Percentiles rank a stretch among this genome's conserved stretches.
phyloP scores from a whole-genome alignment of 768 basidiomycete species.

The Stropharia rugosoannulata region DNA sequence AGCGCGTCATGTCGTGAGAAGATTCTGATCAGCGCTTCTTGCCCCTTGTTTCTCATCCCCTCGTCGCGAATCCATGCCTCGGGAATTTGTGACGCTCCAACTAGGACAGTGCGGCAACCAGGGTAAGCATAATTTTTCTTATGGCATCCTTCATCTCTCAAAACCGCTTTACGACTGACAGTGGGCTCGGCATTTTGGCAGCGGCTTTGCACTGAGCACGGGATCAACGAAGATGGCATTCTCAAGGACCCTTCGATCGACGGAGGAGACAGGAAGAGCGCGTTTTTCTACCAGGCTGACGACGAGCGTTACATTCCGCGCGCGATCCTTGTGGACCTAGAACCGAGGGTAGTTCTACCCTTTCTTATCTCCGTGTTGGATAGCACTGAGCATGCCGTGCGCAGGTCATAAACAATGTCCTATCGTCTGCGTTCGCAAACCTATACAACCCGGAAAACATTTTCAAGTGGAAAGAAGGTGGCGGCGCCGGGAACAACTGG shows the following conservation, averaged over 20 bases:
- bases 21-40: not conserved
- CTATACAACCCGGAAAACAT: conserved; percentile 99
- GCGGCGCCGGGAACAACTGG: conserved; percentile 99
- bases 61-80: conserved; percentile 50
- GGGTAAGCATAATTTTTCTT: conserved; percentile 47
- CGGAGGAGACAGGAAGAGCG: conserved; percentile 95
- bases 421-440: conserved; percentile 82
- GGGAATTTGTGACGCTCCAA: conserved; percentile 81
- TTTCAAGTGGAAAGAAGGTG: conserved; percentile 92
- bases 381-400: conserved; percentile 2
- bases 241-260: conserved; percentile 97
- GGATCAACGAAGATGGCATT: conserved; percentile 95
- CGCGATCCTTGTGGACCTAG: conserved; percentile 93
- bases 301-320: conserved; percentile 99
- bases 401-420: conserved; percentile 95
- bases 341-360: conserved; percentile 76
- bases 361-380: not conserved
- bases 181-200: conserved; percentile 99
- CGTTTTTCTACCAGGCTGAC: conserved; percentile 99
- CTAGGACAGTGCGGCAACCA: conserved; percentile 92
- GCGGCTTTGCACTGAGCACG: conserved; percentile 97
- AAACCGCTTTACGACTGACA: conserved; percentile 24
- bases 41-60: not conserved
- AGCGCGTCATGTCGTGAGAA: no score
- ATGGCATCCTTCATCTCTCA: not conserved